These are phyloP conservation scores for Hysterium pulicare DNA, from an alignment of 2,329 filamentous ascomycete species.

Conservation along the genomic window DNA sequence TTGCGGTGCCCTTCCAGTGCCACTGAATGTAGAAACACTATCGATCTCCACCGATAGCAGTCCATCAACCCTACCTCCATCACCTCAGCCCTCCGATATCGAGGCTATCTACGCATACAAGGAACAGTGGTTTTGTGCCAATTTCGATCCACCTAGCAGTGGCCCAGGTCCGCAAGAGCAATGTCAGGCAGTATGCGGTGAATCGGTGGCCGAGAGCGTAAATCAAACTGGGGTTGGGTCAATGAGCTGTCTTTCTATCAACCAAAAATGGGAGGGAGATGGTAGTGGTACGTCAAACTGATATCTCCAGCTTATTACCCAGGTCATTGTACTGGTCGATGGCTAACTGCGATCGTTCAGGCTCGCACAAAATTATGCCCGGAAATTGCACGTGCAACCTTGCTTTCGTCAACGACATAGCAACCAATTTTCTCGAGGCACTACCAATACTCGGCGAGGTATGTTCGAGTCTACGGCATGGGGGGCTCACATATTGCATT, in stretches of 20 bases:
- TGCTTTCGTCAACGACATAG: neutral
- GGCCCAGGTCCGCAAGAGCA: neutral
- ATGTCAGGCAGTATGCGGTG: neutral
- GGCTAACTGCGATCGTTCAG: neutral
- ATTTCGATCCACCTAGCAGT: neutral
- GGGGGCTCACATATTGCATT: neutral
- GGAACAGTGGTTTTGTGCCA: neutral
- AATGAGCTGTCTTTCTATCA: neutral
- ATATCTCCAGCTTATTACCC: no score
- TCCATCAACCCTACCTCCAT: neutral
- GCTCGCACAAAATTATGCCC: neutral
- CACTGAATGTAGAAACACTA: no score
- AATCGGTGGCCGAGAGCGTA: neutral
- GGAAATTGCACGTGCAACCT: neutral
- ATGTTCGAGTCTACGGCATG: no score
- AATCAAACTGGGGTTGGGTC: neutral
- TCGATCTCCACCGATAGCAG: no score
- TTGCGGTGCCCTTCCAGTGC: no score
- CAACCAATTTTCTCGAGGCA: neutral
- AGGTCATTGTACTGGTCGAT: no score
- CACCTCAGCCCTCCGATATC: neutral
- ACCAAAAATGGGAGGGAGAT: neutral
- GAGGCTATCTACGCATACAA: neutral
- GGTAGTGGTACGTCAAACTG: no score
- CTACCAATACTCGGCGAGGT: neutral